Base-by-base conservation (phyloP, 2,329 filamentous ascomycete species). In the Calonectria naviculata region DNA sequence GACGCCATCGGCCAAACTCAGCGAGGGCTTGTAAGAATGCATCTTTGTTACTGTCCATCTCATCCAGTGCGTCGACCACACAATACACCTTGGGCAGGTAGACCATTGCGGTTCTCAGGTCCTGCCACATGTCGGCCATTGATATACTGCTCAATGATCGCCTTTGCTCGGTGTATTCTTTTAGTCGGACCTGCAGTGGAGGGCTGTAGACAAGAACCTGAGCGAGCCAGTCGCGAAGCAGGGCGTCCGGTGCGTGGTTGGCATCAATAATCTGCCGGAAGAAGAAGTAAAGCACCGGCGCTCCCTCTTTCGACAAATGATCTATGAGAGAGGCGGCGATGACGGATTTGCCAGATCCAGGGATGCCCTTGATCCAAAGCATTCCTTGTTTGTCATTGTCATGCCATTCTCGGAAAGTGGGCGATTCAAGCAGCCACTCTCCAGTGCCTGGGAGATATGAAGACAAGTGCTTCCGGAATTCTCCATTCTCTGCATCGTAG, bases 21-120 rank as follows among this genome's bases (percentile, higher is more conserved):
- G 75, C 78, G 0, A 88, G 74, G 3, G 74, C 61, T 5, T 79
- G 58, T 3, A 86, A 67, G 29, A 87, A 85, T 0, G 15, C 0
- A 0, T 70, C 42, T 19, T 83, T 75, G 0, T 77, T 81, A 17
- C 74, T 44, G 49, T 86, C 83, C 82, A 88, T 87, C 74, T 88
- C 86, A 69, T 88, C 87, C 1, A 88, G 77, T 0, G 85, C 85
- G 70, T 87, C 86, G 0, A 80, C 79, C 2, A 88, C 78, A 41
- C 82, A 84, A 63, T 83, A 87, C 0, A 80, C 83, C 10, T 66
- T 76, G 5, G 69, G 75, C 26, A 79, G 70, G 7, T 62, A 46
- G 2, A 56, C 62, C 8, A 84, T 70, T 3, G 77, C 69, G 68
- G 70, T 41, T 65, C 58, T 31, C 63, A 67, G n/a, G 78, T 62